phyloP scores from a whole-genome alignment of 73 alveolate species.

The Tetrahymena malaccensis region DNA sequence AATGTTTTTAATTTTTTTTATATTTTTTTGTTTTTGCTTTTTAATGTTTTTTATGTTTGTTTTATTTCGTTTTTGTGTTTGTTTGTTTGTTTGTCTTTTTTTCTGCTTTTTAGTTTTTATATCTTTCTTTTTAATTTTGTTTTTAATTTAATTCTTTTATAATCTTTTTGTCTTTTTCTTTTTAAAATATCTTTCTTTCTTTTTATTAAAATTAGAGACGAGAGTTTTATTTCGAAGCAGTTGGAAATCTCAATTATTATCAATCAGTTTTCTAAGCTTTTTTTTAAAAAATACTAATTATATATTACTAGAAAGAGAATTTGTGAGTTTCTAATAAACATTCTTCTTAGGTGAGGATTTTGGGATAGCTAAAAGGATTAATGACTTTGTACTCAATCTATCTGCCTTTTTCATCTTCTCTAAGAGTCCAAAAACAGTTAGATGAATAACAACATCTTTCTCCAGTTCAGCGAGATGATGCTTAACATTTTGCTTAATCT shows the following conservation, averaged over 20 bases:
- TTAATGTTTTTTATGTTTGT: background rate
- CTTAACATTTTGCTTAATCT: background rate
- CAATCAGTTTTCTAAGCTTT: background rate
- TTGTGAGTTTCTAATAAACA: background rate
- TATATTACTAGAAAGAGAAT: background rate
- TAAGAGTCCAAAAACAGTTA: background rate
- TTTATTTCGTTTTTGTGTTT: background rate
- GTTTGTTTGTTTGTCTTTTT: background rate
- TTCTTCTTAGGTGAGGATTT: background rate
- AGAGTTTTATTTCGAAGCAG: background rate
- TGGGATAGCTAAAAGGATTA: background rate
- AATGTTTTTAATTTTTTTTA: no score
- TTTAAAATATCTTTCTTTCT: background rate
- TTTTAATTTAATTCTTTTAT: background rate
- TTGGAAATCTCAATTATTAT: background rate
- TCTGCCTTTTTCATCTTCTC: background rate
- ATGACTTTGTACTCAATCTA: background rate
- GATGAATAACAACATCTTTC: background rate
- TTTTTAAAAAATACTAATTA: background rate
- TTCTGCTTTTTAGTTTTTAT: background rate
- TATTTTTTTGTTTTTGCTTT: background rate
- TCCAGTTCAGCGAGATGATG: conserved; percentile 1
- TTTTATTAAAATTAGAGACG: background rate
- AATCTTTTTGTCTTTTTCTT: background rate
- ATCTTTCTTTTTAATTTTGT: background rate